A percentile compares a stretch with the other conserved stretches of the same genome.
Evolutionary conservation across 2,329 filamentous ascomycete species (phyloP).

Genomic region (Trichoderma citrinoviride): DNA sequence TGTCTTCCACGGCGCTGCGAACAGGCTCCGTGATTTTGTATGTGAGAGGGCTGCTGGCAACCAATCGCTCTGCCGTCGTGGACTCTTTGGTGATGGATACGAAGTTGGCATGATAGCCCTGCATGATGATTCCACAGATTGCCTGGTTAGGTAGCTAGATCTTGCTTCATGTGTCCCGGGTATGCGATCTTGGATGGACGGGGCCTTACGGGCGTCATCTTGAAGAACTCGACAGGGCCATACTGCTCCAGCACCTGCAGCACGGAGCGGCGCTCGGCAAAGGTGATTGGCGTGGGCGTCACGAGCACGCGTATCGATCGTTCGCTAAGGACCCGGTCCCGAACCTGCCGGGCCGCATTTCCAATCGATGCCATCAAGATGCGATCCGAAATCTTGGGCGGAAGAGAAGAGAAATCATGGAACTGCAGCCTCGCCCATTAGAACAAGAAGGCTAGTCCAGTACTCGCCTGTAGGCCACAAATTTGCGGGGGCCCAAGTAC

Average conservation of each 20-base stretch:
- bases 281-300: slow-evolving; percentile 48
- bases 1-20: slow-evolving; percentile 28
- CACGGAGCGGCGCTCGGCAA: slow-evolving; percentile 55
- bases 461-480: background rate
- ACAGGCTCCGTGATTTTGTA: slow-evolving; percentile 41
- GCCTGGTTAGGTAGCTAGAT: background rate
- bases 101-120: slow-evolving; percentile 51
- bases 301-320: slow-evolving; percentile 51
- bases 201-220: slow-evolving; percentile 31
- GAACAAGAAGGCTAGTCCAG: background rate
- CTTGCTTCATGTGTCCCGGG: background rate
- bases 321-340: slow-evolving; percentile 26
- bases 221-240: slow-evolving; percentile 53
- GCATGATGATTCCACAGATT: slow-evolving; percentile 15
- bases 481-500: background rate
- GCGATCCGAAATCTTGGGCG: background rate
- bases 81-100: slow-evolving; percentile 47
- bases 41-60: slow-evolving; percentile 46
- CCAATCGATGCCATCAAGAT: slow-evolving; percentile 22
- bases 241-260: slow-evolving; percentile 51
- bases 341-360: slow-evolving; percentile 20
- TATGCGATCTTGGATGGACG: background rate
- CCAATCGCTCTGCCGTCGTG: slow-evolving; percentile 40
- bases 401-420: background rate
- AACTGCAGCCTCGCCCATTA: slow-evolving; percentile 3